Conservation (phyloP, 495 filamentous ascomycete genomes). For the Aspergillus avenaceus region DNA sequence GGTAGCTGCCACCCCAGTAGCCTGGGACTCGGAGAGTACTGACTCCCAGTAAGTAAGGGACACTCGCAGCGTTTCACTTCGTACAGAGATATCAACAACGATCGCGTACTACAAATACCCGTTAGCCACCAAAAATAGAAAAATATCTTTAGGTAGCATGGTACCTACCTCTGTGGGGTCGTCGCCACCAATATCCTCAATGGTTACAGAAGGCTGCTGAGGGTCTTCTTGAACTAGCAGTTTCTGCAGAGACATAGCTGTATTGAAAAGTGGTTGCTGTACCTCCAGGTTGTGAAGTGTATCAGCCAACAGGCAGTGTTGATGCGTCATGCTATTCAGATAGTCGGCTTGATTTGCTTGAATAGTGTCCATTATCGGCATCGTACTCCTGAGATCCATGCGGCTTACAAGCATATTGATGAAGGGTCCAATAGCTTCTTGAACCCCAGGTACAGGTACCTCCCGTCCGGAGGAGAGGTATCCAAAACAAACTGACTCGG, state of each 20-base stretch:
- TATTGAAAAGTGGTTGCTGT: constrained; percentile 7
- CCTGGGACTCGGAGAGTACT: not conserved
- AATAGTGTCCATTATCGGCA: not conserved
- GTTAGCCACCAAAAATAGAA: too few relatives aligned
- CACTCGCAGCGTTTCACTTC: not conserved
- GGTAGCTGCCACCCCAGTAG: not conserved
- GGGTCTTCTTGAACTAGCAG: not conserved
- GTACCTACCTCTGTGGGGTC: constrained; percentile 5
- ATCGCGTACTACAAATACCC: not conserved
- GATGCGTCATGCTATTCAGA: not conserved
- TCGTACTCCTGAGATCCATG: not conserved
- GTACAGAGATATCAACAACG: not conserved
- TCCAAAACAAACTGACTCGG: constrained; percentile 39
- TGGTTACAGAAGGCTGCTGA: not conserved
- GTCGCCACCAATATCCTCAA: not conserved
- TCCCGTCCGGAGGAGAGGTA: constrained; percentile 26
- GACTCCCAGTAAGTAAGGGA: not conserved
- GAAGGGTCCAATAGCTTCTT: constrained; percentile 30
- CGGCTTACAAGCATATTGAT: constrained; percentile 36
- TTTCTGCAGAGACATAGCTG: constrained; percentile 8
- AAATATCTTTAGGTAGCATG: not conserved
- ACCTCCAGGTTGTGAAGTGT: not conserved
- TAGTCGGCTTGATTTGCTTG: not conserved
- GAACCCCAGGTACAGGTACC: constrained; percentile 23
- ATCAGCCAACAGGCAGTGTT: not conserved